Evolutionary conservation across 805 yeast genomes (phyloP), one percentile per base, ranked within the genome.

Genomic region (Schizosaccharomyces japonicus): DNA sequence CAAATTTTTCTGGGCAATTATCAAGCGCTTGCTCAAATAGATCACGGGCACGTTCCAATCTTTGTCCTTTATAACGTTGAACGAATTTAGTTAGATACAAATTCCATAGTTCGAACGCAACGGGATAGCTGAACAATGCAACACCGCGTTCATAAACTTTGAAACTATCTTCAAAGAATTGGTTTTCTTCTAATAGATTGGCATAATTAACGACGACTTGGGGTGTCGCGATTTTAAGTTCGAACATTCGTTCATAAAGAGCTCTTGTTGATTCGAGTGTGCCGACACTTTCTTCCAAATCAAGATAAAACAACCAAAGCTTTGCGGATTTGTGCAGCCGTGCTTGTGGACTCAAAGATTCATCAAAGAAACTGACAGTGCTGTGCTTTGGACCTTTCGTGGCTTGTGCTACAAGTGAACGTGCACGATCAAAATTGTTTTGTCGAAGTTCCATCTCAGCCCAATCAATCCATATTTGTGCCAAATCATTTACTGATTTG

Each of bases 271-370:
- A 62, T 31, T 62, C 60, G 0, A 65, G 57, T 11, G 60, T 53
- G 0, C 63, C 63, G 8, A 66, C 55, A 3, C 70, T 67, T 58
- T 79, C 85, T 15, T 77, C 66, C 27, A 81, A 57, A 54, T 81
- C 94, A 26, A 82, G 57, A 55, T 79, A 81, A 52, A 72, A 70
- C 3, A 72, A 62, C 95, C 95, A 85, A 5, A 84, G 60, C 47
- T 71, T 71, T 39, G 65, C 60, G 4, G 80, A 73, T 53, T 73
- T 75, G 58, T 71, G 76, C 7, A 78, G 54, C 28, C 81, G 60
- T 26, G 69, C 59, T 52, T 78, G 84, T 0, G 80, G 72, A 11
- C 77, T 63, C 2, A 67, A 49, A 0, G 62, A 53, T 17, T 59
- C 56, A 55, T 75, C 76, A 32, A 61, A 58, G 50, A 60, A 69